Evolutionary conservation across 108 stramenopile species (phyloP).

Genomic region (Cyclotella distinguenda): DNA sequence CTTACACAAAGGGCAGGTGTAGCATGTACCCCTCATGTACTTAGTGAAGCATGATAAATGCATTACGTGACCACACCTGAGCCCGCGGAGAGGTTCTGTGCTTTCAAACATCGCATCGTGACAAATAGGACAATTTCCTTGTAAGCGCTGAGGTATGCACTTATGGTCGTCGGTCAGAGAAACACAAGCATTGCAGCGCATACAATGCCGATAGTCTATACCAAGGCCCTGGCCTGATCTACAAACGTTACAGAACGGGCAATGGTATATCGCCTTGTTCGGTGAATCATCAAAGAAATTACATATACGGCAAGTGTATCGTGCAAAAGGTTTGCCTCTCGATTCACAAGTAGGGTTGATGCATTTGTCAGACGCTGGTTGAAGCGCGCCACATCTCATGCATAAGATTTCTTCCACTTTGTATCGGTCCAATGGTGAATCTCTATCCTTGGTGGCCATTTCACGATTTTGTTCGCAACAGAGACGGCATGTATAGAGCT

Average conservation of each 20-base stretch:
- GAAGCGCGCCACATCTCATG: conserved; percentile 87
- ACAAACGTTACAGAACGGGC: conserved; percentile 96
- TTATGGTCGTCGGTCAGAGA: conserved; percentile 77
- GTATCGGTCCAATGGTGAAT: conserved; percentile 83
- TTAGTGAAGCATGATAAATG: conserved; percentile 87
- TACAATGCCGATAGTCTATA: conserved; percentile 95
- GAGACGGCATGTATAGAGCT: conserved; percentile 89
- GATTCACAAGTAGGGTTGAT: conserved; percentile 72
- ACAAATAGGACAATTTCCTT: conserved; percentile 94
- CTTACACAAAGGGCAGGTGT: conserved; percentile 86
- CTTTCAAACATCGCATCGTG: conserved; percentile 85
- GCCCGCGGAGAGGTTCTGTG: conserved; percentile 81
- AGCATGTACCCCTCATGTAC: conserved; percentile 61
- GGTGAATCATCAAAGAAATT: conserved; percentile 85
- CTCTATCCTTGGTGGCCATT: conserved; percentile 69
- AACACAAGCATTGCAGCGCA: conserved; percentile 97
- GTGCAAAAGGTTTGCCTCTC: conserved; percentile 66
- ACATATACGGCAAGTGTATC: conserved; percentile 88
- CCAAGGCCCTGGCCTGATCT: conserved; percentile 89
- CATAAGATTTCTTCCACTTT: conserved; percentile 88
- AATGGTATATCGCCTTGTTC: conserved; percentile 83
- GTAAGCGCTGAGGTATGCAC: conserved; percentile 91
- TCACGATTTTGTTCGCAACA: conserved; percentile 92
- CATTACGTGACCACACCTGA: conserved; percentile 95
- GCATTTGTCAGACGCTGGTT: conserved; percentile 79